phyloP scores from a whole-genome alignment of 495 filamentous ascomycete species.

The Penicillium crystallinum region DNA sequence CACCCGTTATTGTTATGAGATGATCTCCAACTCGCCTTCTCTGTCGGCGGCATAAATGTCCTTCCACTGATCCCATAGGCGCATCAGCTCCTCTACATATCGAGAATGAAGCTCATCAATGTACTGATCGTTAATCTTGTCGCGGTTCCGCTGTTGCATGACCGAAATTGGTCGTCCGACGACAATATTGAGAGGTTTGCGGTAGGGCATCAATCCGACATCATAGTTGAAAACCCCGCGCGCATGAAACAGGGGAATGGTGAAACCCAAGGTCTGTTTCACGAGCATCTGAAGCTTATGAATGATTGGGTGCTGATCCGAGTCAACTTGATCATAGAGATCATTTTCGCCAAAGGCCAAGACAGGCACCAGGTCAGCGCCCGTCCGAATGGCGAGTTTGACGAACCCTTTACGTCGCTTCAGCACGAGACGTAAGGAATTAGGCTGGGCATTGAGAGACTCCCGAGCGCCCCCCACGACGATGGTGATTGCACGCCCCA shows the following conservation, averaged over 20 bases:
- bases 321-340: conserved; percentile 80
- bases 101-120: conserved; percentile 71
- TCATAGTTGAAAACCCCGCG: conserved; percentile 96
- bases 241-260: conserved; percentile 84
- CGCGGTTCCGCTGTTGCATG: conserved; percentile 44
- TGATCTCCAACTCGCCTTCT: conserved; percentile 69
- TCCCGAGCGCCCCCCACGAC: conserved; percentile 91
- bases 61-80: conserved; percentile 85
- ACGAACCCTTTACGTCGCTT: conserved; percentile 85
- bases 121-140: conserved; percentile 62
- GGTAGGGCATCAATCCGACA: conserved; percentile 90
- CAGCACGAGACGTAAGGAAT: conserved; percentile 67
- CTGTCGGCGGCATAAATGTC: conserved; percentile 73
- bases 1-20: conserved; percentile 49
- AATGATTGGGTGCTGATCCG: conserved; percentile 64
- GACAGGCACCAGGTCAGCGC: conserved; percentile 88
- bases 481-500: conserved; percentile 93
- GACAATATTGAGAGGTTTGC: conserved; percentile 79
- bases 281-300: conserved; percentile 73
- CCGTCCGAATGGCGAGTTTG: conserved; percentile 83
- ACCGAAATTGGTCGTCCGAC: conserved; percentile 77
- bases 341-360: conserved; percentile 94
- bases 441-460: conserved; percentile 78
- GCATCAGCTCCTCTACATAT: conserved; percentile 74
- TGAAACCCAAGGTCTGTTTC: conserved; percentile 86